phyloP scores from a whole-genome alignment of 495 filamentous ascomycete genomes.

The Daldinia decipiens region DNA sequence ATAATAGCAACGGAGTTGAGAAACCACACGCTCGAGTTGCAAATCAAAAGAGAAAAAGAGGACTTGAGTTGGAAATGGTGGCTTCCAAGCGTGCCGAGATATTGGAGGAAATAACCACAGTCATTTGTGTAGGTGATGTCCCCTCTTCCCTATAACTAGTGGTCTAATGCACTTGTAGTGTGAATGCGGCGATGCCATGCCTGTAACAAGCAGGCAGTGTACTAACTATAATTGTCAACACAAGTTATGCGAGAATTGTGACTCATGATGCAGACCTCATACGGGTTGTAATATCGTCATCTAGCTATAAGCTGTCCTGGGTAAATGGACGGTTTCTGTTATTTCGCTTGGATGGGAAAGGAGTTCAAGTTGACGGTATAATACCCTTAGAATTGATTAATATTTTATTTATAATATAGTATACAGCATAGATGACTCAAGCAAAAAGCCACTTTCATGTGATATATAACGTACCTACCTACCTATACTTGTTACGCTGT shows the following conservation, averaged over 20 bases:
- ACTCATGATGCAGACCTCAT: neutral
- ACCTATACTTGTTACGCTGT: no score
- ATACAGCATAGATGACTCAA: neutral
- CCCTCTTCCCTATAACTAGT: neutral
- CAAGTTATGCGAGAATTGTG: conserved; percentile 37
- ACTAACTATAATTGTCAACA: conserved; percentile 43
- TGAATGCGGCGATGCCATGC: conserved; percentile 37
- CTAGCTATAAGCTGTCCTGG: neutral
- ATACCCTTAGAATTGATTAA: conserved; percentile 3
- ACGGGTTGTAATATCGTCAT: neutral
- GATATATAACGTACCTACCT: no score
- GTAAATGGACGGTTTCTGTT: neutral
- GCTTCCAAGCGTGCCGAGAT: conserved; percentile 27
- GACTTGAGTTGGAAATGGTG: conserved; percentile 11
- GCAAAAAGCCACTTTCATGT: neutral
- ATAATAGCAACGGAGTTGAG: neutral
- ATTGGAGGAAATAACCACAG: conserved; percentile 11
- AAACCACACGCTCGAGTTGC: conserved; percentile 10
- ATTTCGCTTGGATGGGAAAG: neutral
- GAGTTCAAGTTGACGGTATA: conserved; percentile 10
- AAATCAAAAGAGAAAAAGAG: conserved; percentile 46
- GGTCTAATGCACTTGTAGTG: conserved; percentile 40
- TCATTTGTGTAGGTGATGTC: conserved; percentile 33
- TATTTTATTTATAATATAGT: neutral
- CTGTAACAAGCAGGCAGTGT: conserved; percentile 33